These are phyloP conservation scores for Cercospora sp. DNA, from an alignment of 2,329 filamentous ascomycete genomes.

Conservation along the genomic window DNA sequence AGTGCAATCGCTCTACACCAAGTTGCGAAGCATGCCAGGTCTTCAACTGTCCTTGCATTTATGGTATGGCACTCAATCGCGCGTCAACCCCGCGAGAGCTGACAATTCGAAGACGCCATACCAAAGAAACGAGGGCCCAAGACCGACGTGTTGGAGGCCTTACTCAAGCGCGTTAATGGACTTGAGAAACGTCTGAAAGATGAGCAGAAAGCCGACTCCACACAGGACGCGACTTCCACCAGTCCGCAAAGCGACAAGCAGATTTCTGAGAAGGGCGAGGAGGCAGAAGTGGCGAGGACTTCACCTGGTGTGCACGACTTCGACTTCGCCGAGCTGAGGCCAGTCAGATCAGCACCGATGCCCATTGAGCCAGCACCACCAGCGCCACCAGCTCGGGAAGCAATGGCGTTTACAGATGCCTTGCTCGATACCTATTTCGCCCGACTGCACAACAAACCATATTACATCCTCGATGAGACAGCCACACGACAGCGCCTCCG, in stretches of 20 bases:
- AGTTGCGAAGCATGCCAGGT: conserved; percentile 87
- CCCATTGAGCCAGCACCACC: conserved; percentile 16
- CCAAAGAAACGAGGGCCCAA: conserved; percentile 89
- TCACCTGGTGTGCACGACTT: conserved; percentile 9
- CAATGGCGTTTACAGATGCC: conserved; percentile 29
- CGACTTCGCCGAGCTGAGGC: conserved; percentile 13
- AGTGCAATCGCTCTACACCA: conserved; percentile 82
- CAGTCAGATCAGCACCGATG: conserved; percentile 7
- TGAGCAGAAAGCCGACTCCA: conserved; percentile 48
- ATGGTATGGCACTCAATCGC: conserved; percentile 58
- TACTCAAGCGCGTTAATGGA: conserved; percentile 81
- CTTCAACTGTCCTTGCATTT: conserved; percentile 84
- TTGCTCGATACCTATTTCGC: conserved; percentile 73
- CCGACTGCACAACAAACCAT: conserved; percentile 78
- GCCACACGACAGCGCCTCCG: conserved; percentile 71
- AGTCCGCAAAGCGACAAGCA: conserved; percentile 15
- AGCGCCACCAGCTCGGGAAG: conserved; percentile 16
- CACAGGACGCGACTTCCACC: conserved; percentile 20
- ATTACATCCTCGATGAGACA: conserved; percentile 76
- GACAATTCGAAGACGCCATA: conserved; percentile 65
- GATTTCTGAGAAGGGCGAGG: conserved; percentile 1
- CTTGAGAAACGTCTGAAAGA: conserved; percentile 74
- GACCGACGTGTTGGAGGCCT: conserved; percentile 81
- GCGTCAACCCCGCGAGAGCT: background rate
- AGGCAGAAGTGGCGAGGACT: conserved; percentile 7